Evolutionary conservation across 2,329 filamentous ascomycete species (phyloP), one percentile per base, ranked within the genome.

Genomic region (Aspergillus sp.): DNA sequence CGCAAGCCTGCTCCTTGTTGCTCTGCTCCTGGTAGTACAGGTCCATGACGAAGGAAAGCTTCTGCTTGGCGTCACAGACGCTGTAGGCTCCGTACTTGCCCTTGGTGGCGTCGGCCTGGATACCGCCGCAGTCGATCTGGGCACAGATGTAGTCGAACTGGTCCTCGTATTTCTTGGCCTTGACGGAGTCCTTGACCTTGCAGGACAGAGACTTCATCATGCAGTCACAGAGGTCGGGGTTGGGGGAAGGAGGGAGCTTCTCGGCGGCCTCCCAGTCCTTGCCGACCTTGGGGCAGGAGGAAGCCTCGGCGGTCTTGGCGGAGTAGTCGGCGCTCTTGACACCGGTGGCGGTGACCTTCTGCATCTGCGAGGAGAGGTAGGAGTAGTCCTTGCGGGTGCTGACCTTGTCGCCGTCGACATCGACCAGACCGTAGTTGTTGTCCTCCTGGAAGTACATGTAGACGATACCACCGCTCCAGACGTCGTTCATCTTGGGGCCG

Each of bases 401-500:
- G 64, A 89, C 90, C 49, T 79, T 79, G 71, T 81, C 79, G 69
- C 84, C 84, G 52, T 80, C 88, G 49, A 96, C 85, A 78, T 90
- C 84, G 84, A 75, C 70, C 26, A 77, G 61, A 64, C 69, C 95
- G 72, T 91, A 99, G 75, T 97, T 82, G 81, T 98, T 98, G 61
- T 75, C 81, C 77, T 96, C 93, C 81, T 96, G 85, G 81, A 92
- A 94, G 83, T 95, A 99, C 92, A 96, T 96, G 85, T 98, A 99
- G 75, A 98, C 92, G 67, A 99, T 96, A 79, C 94, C 95, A 69
- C 95, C 95, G 58, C 91, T 96, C 87, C 95, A 95, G 72, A 96
- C 91, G 10, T 78, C 77, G 29, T 87, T 90, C 95, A 99, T 99
- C 61, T 92, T 74, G 60, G 82, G 74, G 55, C 88, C 87, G 79